Base-by-base conservation (phyloP, 2,329 filamentous ascomycete genomes). In the Plectosphaerella plurivora region DNA sequence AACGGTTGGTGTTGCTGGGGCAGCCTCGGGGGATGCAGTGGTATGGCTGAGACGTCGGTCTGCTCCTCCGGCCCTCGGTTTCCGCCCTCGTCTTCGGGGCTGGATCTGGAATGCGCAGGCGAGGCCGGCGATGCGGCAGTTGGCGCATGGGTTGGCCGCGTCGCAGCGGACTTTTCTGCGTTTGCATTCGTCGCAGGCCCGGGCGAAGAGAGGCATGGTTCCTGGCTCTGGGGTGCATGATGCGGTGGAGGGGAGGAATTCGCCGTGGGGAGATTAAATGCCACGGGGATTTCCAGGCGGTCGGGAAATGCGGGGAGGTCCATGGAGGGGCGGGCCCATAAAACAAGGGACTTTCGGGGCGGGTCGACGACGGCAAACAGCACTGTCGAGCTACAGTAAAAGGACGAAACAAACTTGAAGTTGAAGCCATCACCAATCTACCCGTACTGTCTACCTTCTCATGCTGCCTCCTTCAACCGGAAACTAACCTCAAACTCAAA, bases 401-500 rank as follows among this genome's bases (percentile, higher is more conserved):
- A 33, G 28, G 28, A 33, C 8, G 28, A 33, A 33, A 33, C 22
- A 22, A 22, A 22, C 22, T 22, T 22, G 22, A 22, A 22, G 22
- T 22, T 28, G 25, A 28, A 28, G 25, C 25, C 28, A 33, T 33
- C 28, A 33, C 28, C 28, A 33, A 2, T 33, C 28, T 33, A 9
- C 11, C 28, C 7, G 11, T 33, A 9, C 11, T 3, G 11, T 33
- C 28, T 33, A 33, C 7, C 3, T 12, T 3, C 3, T 33, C 28
- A 8, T 33, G 28, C 28, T 8, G 28, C 28, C 41, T 20, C 41
- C 16, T 20, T 44, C 41, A 44, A 20, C 10, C 41, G 41, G 37
- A 63, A 57, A 12, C 36, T 41, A 3, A 56, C 56, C 2, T 59
- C 59, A 45, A 65, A 64, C 45, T 63, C 61, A 55, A 65, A 65